Conservation (phyloP, 2,329 filamentous ascomycete genomes). For the Claviceps maximensis region DNA sequence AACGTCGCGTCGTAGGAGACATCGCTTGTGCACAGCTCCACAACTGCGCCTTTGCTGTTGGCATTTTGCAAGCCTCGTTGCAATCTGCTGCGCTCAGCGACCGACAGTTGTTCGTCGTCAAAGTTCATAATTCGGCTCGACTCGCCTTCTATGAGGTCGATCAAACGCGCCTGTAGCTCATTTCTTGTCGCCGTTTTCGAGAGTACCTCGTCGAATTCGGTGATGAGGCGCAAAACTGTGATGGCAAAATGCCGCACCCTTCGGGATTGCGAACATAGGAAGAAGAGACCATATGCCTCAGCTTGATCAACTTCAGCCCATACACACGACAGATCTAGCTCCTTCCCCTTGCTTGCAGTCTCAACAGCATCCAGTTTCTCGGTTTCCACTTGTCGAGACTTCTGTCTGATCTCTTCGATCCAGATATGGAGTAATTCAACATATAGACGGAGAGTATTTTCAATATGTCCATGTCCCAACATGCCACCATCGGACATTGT, state of each 20-base stretch:
- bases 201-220: conserved; percentile 82
- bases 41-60: conserved; percentile 70
- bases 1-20: conserved; percentile 86
- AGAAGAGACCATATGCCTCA: conserved; percentile 93
- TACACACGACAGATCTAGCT: conserved; percentile 74
- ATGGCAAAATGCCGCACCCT: conserved; percentile 83
- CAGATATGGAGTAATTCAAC: conserved; percentile 90
- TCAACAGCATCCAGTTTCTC: conserved; percentile 49
- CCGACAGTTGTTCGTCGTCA: conserved; percentile 79
- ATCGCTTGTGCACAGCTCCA: conserved; percentile 92
- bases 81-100: conserved; percentile 83
- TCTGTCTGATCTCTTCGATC: conserved; percentile 91
- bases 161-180: conserved; percentile 59
- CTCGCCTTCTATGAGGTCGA: conserved; percentile 83
- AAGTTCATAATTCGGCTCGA: conserved; percentile 81
- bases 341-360: conserved; percentile 58
- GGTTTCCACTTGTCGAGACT: conserved; percentile 58
- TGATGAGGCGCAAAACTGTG: conserved; percentile 80
- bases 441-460: conserved; percentile 83
- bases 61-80: conserved; percentile 81
- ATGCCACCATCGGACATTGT: conserved; percentile 98
- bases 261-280: conserved; percentile 88
- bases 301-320: conserved; percentile 94
- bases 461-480: conserved; percentile 86
- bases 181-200: conserved; percentile 50